Evolutionary conservation across 495 filamentous ascomycete species (phyloP).

Genomic region (Penicillium bovifimosum): DNA sequence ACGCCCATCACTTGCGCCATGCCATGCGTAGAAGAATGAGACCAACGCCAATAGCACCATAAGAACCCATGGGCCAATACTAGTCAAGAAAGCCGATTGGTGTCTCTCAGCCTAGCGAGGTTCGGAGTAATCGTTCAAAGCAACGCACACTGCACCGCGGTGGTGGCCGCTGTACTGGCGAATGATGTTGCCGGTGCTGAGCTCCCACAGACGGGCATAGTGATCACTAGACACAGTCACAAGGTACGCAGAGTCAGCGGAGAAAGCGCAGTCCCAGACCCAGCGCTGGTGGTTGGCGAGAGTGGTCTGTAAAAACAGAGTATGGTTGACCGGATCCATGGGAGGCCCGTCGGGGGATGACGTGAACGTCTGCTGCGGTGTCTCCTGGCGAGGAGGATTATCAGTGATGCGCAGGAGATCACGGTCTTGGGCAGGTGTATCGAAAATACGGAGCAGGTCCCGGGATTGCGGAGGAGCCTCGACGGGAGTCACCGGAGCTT

Average conservation of each 20-base stretch:
- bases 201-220: slow-evolving; percentile 95
- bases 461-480: slow-evolving; percentile 18
- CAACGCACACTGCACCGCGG: slow-evolving; percentile 90
- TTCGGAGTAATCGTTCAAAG: slow-evolving; percentile 95
- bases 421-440: slow-evolving; percentile 14
- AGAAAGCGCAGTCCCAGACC: slow-evolving; percentile 99
- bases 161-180: slow-evolving; percentile 98
- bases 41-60: not conserved
- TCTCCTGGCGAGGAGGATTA: slow-evolving; percentile 20
- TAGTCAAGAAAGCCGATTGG: not conserved
- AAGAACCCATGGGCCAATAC: not conserved
- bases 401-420: slow-evolving; percentile 25
- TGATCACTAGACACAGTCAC: slow-evolving; percentile 98
- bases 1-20: slow-evolving; percentile 9
- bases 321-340: slow-evolving; percentile 39
- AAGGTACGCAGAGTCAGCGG: slow-evolving; percentile 90
- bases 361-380: slow-evolving; percentile 35
- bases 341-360: slow-evolving; percentile 43
- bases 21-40: slow-evolving; percentile 9
- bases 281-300: slow-evolving; percentile 93
- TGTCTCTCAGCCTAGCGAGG: slow-evolving; percentile 29
- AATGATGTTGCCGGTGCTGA: slow-evolving; percentile 79
- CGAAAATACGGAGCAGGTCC: slow-evolving; percentile 27
- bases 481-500: slow-evolving; percentile 11
- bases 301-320: slow-evolving; percentile 81